Evolutionary conservation across 257 asterid species (phyloP).

Genomic region (Solanum sitiens): DNA sequence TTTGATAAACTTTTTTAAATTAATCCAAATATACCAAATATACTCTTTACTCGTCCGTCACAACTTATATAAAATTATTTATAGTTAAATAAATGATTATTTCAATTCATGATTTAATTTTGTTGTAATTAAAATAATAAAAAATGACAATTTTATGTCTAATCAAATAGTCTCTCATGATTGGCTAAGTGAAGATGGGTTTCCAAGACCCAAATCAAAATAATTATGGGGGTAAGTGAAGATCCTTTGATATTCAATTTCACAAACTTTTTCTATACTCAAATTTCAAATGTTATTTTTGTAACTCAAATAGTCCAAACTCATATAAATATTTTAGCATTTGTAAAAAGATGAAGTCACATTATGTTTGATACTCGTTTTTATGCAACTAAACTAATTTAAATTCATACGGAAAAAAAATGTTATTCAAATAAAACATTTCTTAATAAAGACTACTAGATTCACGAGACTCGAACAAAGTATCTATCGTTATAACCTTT

Average conservation of each 20-base stretch:
- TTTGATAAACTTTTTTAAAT: too few species aligned
- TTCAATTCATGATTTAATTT: fast-evolving
- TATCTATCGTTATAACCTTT: background rate
- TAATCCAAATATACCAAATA: fast-evolving
- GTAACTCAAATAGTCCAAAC: background rate
- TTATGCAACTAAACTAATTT: background rate
- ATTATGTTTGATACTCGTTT: background rate
- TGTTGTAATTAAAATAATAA: too few species aligned
- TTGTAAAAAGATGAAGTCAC: background rate
- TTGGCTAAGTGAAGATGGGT: background rate
- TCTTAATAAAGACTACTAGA: background rate
- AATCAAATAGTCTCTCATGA: background rate
- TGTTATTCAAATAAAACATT: background rate
- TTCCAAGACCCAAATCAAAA: background rate
- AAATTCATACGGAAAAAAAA: background rate
- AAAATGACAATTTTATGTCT: background rate
- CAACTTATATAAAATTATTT: background rate
- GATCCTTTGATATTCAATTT: background rate
- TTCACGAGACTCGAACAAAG: background rate
- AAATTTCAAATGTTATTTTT: background rate
- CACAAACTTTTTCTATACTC: background rate
- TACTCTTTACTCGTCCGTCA: fast-evolving
- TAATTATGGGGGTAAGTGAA: background rate
- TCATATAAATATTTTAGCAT: background rate
- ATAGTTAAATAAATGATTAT: background rate